These are phyloP conservation scores for Apophysomyces trapeziformis DNA, from an alignment of 371 early-diverging fungal genomes.

Conservation along the genomic window DNA sequence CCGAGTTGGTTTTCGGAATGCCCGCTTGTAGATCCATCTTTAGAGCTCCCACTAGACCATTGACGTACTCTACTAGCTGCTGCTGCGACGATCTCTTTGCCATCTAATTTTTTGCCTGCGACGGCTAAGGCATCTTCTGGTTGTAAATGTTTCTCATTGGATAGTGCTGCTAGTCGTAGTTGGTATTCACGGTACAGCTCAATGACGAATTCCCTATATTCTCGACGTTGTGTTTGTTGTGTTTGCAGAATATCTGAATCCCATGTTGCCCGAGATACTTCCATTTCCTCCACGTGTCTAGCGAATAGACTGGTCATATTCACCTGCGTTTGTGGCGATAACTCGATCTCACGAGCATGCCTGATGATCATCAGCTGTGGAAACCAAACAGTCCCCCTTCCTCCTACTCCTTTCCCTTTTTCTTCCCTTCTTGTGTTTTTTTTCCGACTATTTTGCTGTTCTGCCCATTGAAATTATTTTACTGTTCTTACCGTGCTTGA, in stretches of 20 bases:
- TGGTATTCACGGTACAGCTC: constrained; percentile 65
- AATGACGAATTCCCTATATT: constrained; percentile 74
- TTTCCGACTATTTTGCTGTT: too few species aligned
- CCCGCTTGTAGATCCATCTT: not conserved
- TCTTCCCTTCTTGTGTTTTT: not conserved
- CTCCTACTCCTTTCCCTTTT: not conserved
- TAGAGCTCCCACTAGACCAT: constrained; percentile 11
- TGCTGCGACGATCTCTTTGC: constrained; percentile 55
- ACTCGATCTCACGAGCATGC: constrained; percentile 43
- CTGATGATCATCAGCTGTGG: constrained; percentile 17
- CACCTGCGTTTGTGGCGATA: constrained; percentile 10
- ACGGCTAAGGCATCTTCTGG: constrained; percentile 23
- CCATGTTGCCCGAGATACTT: constrained; percentile 66
- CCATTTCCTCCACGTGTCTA: constrained; percentile 66
- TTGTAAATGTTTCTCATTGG: constrained; percentile 23
- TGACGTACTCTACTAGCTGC: constrained; percentile 39
- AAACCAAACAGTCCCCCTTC: too few species aligned
- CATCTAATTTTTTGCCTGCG: constrained; percentile 46
- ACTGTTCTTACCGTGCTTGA: constrained; percentile 34
- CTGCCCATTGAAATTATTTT: too few species aligned
- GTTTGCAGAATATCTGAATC: constrained; percentile 64
- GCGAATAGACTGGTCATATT: constrained; percentile 53
- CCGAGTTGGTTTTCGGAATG: not conserved
- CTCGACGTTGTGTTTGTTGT: constrained; percentile 61
- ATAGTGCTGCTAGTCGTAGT: constrained; percentile 26